Conservation (phyloP, 495 filamentous ascomycete species). For the Aspergillus haitiensis region DNA sequence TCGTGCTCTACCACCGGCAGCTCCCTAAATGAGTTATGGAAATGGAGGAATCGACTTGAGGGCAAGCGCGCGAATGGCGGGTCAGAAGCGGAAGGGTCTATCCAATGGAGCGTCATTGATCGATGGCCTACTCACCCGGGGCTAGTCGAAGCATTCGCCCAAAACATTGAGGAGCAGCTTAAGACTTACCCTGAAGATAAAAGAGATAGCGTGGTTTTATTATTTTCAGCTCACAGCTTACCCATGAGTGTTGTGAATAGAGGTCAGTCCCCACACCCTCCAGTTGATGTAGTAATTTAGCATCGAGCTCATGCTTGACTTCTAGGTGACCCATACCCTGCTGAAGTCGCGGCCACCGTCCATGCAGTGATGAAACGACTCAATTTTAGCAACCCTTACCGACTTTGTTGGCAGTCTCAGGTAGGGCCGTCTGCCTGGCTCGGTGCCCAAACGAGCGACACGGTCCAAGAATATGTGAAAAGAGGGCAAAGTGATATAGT, state of each 20-base stretch:
- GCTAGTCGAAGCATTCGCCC: slow-evolving; percentile 85
- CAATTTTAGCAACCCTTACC: slow-evolving; percentile 81
- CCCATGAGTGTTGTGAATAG: slow-evolving; percentile 97
- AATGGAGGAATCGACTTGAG: slow-evolving; percentile 87
- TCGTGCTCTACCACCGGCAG: slow-evolving; percentile 98
- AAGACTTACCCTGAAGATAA: slow-evolving; percentile 78
- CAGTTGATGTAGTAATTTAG: too few species aligned
- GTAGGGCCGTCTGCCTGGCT: slow-evolving; percentile 96
- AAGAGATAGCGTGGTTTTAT: slow-evolving; percentile 73
- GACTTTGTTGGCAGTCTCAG: slow-evolving; percentile 97
- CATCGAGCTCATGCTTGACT: slow-evolving; percentile 2
- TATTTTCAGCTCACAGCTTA: slow-evolving; percentile 94
- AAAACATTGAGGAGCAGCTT: slow-evolving; percentile 82
- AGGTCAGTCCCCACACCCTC: slow-evolving; percentile 49
- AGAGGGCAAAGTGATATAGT: slow-evolving; percentile 90
- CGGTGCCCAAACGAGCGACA: slow-evolving; percentile 86
- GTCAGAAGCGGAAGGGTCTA: slow-evolving; percentile 59
- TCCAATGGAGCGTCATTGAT: slow-evolving; percentile 97
- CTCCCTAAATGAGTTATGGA: slow-evolving; percentile 96
- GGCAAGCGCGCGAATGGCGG: slow-evolving; percentile 60
- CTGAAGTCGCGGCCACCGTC: slow-evolving; percentile 96
- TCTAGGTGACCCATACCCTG: slow-evolving; percentile 88
- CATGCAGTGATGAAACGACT: slow-evolving; percentile 93
- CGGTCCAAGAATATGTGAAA: slow-evolving; percentile 84
- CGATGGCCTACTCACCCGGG: slow-evolving; percentile 92